Evolutionary conservation across 306 rosid genomes (phyloP).

Genomic region (Corylus americana): DNA sequence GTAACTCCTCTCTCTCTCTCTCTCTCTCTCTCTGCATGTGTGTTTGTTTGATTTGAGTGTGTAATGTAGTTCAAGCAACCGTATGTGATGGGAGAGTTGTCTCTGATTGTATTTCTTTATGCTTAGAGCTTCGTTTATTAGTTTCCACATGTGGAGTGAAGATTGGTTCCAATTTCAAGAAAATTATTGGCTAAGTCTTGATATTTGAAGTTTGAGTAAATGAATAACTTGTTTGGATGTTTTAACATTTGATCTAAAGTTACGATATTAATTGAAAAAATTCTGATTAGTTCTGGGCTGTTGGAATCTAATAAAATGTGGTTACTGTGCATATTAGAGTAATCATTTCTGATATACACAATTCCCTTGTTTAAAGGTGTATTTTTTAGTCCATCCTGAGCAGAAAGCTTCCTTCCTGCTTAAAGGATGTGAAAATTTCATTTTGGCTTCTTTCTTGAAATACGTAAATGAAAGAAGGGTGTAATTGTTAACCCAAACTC

Average conservation of each 20-base stretch:
- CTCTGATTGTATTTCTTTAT: neutral
- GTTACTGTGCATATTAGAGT: neutral
- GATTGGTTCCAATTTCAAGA: neutral
- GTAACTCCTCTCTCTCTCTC: slow-evolving; percentile 34
- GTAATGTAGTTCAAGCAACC: neutral
- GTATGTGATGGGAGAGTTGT: neutral
- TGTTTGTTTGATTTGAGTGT: neutral
- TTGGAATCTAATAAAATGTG: neutral
- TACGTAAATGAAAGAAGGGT: too few species aligned
- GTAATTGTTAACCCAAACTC: neutral
- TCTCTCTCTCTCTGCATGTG: neutral
- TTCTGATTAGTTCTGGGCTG: neutral
- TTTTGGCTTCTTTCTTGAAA: neutral
- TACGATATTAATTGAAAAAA: neutral
- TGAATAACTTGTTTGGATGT: neutral
- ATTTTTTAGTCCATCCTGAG: neutral
- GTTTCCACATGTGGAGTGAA: neutral
- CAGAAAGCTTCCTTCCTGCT: neutral
- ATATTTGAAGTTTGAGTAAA: neutral
- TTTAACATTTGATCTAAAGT: neutral
- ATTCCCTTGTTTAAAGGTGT: neutral
- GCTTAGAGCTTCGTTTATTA: neutral
- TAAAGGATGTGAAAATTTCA: neutral
- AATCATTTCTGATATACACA: neutral
- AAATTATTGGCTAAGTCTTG: neutral